Evolutionary conservation across 805 yeast species (phyloP).

Genomic region (Monosporozyma solicola): DNA sequence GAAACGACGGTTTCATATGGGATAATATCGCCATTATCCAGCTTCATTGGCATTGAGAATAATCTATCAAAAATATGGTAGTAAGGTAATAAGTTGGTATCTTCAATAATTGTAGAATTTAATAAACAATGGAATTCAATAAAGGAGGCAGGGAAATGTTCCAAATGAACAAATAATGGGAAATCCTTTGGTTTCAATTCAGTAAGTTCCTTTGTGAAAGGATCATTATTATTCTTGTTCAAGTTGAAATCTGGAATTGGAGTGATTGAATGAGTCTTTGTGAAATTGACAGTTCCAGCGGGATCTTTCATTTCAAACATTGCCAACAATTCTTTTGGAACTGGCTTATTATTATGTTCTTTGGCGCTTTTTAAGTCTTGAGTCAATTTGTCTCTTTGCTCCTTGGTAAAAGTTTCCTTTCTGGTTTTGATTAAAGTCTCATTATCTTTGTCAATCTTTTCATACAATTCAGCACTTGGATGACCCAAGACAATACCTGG

Average conservation of each 20-base stretch:
- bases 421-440: constrained; percentile 43
- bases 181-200: constrained; percentile 36
- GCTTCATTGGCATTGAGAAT: constrained; percentile 61
- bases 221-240: constrained; percentile 19
- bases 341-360: constrained; percentile 57
- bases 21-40: constrained; percentile 48
- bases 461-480: constrained; percentile 56
- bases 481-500: constrained; percentile 59
- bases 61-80: constrained; percentile 57
- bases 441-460: constrained; percentile 41
- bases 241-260: constrained; percentile 41
- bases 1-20: constrained; percentile 73
- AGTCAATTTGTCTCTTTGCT: constrained; percentile 48
- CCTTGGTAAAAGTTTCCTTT: constrained; percentile 43
- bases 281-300: constrained; percentile 55
- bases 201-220: constrained; percentile 20
- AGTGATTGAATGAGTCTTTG: constrained; percentile 55
- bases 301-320: constrained; percentile 69
- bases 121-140: constrained; percentile 56
- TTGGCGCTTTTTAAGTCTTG: constrained; percentile 53
- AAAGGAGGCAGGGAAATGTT: constrained; percentile 72
- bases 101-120: constrained; percentile 43
- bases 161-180: constrained; percentile 69
- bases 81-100: constrained; percentile 47
- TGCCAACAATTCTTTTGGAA: constrained; percentile 59